Evolutionary conservation across 1,139 yeast genomes (phyloP), one percentile per base, ranked within the genome.

Genomic region (Suhomyces maxii): DNA sequence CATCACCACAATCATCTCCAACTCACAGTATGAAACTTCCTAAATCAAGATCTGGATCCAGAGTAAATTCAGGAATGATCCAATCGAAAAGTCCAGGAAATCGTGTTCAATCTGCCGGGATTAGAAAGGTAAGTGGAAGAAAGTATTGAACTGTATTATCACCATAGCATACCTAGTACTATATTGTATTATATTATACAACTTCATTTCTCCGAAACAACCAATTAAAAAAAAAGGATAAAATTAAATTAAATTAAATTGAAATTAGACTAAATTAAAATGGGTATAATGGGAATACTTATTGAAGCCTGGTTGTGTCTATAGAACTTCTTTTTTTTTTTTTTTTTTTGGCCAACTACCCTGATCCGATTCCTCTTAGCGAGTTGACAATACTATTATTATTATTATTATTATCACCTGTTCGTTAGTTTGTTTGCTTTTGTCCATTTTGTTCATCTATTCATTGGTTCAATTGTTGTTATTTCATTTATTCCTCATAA

Each of bases 71-170:
- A 1, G 67, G 64, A 2, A 53, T 59, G 47, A 56, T 50, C 26
- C 61, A 50, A 42, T 50, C 55, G 39, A 61, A 60, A 45, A 57
- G 52, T 35, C 52, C 51, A 8, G 52, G 53, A 8, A 52, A 42
- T 41, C 53, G 77, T 51, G 64, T 67, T 11, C 67, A 54, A 37
- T 69, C 76, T 2, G 76, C 71, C 8, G 76, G 77, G 1, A 63
- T 73, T 26, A 57, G 77, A 39, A 73, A 73, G 51, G 60, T 65
- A 8, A 73, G 67, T 46, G 65, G 76, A 48, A 52, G 55, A 40
- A 59, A 48, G 48, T 40, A 36, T 40, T 38, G 34, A 39, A 26
- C 34, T 38, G 36, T 38, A 30, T 34, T 34, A 35, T 42, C 31
- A 34, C 39, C 39, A 7, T 14, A 14, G 45, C 37, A 31, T 35